Base-by-base conservation (phyloP, 495 filamentous ascomycete genomes). In the Melanomma pulvis-pyrius region DNA sequence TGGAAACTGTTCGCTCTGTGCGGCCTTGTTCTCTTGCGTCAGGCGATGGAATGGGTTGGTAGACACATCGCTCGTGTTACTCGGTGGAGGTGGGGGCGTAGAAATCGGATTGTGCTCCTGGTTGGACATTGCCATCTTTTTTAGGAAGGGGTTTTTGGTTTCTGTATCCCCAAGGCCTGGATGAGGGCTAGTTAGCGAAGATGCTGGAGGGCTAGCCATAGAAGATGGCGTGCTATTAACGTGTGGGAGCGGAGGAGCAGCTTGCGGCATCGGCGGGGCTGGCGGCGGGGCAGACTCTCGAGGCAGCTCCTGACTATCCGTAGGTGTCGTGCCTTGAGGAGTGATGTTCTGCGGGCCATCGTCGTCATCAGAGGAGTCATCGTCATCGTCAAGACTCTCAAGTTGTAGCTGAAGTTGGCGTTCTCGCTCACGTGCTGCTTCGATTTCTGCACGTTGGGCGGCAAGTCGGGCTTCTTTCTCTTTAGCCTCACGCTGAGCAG, bases 41-140 rank as follows among this genome's bases (percentile, higher is more conserved):
- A 96, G 81, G 50, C 92, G 90, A 77, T 94, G 92, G 86, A 98
- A 98, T n/a, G 94, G 94, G 71, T 98, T 98, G 34, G 89, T 96
- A 32, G 67, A 92, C 39, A 84, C 79, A 26, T 81, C 71, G 25
- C 71, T 72, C 47, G 47, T 81, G 73, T 30, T 74, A 63, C 34
- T 77, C 69, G 80, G 73, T 11, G 79, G 75, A 39, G 77, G 71
- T 44, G 77, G 71, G 53, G 74, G 73, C 9, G 75, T 67, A 41
- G 63, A 51, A 8, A 67, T 47, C 11, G 67, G 19, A 32, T 63
- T 49, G 47, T 69, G 64, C 25, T 74, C 64, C 48, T 75, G 77
- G 61, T 59, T 77, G 22, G 74, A 73, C 71, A 87, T 84, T 21
- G 77, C 80, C 68, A 90, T 82, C 56, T 86, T 87, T 79, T 87